Conservation (phyloP, 2,329 filamentous ascomycete genomes). For the Apiospora koreana region DNA sequence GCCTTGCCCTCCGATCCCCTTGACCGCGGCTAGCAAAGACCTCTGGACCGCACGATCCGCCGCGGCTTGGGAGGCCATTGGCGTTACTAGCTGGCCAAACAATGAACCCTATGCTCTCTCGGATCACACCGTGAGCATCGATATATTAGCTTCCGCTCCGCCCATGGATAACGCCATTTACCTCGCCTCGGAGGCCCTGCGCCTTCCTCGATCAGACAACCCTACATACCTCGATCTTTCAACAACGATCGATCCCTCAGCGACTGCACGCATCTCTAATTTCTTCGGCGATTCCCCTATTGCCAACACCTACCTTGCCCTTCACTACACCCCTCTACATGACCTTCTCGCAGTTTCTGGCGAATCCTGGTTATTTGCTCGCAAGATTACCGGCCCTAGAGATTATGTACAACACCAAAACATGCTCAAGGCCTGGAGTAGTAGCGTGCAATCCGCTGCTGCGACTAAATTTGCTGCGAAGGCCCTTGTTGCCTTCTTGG, state of each 20-base stretch:
- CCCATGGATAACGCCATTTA: conserved; percentile 30
- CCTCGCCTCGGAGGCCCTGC: conserved; percentile 29
- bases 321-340: conserved; percentile 60
- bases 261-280: conserved; percentile 33
- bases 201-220: conserved; percentile 25
- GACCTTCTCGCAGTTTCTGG: conserved; percentile 59
- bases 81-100: conserved; percentile 28
- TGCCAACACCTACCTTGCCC: conserved; percentile 56
- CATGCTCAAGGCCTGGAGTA: conserved; percentile 40
- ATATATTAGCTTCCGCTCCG: conserved; percentile 34
- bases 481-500: conserved; percentile 49
- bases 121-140: conserved; percentile 35
- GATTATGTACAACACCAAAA: conserved; percentile 49
- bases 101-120: conserved; percentile 30
- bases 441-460: conserved; percentile 38
- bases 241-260: conserved; percentile 20
- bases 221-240: conserved; percentile 23
- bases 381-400: conserved; percentile 48
- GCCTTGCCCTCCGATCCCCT: conserved; percentile 44
- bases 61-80: conserved; percentile 46
- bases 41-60: conserved; percentile 52
- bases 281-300: conserved; percentile 48
- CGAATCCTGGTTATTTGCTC: conserved; percentile 59
- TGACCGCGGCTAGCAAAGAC: conserved; percentile 43
- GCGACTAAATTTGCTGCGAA: conserved; percentile 53